Percentiles rank a stretch among this genome's conserved stretches.
Evolutionary conservation across 2,329 filamentous ascomycete species (phyloP).

Genomic region (Pseudogymnoascus sp.): DNA sequence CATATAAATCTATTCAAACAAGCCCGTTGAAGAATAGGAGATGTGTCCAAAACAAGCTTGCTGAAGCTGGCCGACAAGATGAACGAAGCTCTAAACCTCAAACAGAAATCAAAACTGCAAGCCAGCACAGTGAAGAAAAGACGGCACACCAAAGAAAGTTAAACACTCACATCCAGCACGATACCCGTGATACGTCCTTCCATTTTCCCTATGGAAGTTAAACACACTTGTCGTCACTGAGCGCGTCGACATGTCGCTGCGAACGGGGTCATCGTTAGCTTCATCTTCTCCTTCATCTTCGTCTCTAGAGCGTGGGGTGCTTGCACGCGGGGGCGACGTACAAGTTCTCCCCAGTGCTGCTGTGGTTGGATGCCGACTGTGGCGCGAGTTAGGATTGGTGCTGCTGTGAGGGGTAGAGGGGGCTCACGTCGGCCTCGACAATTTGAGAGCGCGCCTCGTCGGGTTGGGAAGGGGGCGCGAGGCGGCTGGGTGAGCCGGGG

Average conservation of each 20-base stretch:
- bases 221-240: constrained; percentile 20
- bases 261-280: neutral
- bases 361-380: neutral
- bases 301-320: neutral
- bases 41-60: neutral
- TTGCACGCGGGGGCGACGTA: neutral
- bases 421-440: neutral
- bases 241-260: constrained; percentile 14
- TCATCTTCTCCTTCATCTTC: neutral
- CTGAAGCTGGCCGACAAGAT: neutral
- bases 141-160: neutral
- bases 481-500: neutral
- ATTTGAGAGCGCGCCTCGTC: constrained; percentile 3
- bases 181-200: constrained; percentile 27
- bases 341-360: constrained; percentile 7
- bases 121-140: neutral
- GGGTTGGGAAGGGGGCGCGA: neutral
- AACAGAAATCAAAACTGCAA: neutral
- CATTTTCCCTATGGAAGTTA: constrained; percentile 25
- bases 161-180: constrained; percentile 20
- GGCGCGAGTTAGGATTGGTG: neutral
- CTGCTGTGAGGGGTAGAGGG: neutral
- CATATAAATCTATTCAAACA: neutral
- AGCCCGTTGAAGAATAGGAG: neutral
- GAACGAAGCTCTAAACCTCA: neutral